Evolutionary conservation across 768 basidiomycete genomes (phyloP), one percentile per base, ranked within the genome.

Genomic region (Tephrocybe sp.): DNA sequence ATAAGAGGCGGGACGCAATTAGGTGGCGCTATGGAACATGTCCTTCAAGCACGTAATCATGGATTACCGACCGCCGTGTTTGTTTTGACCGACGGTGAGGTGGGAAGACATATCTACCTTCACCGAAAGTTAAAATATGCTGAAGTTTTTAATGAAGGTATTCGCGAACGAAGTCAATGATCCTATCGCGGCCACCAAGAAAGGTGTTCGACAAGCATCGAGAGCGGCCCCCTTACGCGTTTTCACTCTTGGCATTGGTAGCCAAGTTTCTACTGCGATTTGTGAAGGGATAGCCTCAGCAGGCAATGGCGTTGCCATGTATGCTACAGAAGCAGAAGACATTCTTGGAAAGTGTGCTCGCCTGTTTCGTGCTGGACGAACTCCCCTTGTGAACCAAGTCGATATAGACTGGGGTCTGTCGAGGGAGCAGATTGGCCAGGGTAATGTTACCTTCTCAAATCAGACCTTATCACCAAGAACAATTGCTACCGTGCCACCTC

Each of bases 201-300:
- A 52, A 1, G 74, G 72, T 15, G 68, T 80, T 6, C 47, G 22
- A 2, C 46, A 45, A n/a, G 62, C 74, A 22, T 41, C 61, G 1
- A 30, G 54, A 0, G 36, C 59, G 5, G 67, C 69, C 0, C 68
- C 68, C 7, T 50, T 79, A 2, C 78, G 81, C 7, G 68, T 84
- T 3, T 86, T 83, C 50, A 69, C 74, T 8, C 71, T 86, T 1
- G 83, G 83, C 1, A 81, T 86, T 12, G 84, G 84, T 11, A 42
- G 65, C 19, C 55, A 53, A 0, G 73, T 76, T 2, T 82, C 82
- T 3, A 77, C 69, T 3, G 76, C 69, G 0, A 68, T 78, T 55
- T 80, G 79, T 55, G 71, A 79, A 52, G 63, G 72, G 3, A 75
- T 86, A n/a, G 82, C 84, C 0, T 61, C 67, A 15, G 69, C 68